phyloP scores from a whole-genome alignment of 768 basidiomycete genomes.

The Atractiella rhizophila region DNA sequence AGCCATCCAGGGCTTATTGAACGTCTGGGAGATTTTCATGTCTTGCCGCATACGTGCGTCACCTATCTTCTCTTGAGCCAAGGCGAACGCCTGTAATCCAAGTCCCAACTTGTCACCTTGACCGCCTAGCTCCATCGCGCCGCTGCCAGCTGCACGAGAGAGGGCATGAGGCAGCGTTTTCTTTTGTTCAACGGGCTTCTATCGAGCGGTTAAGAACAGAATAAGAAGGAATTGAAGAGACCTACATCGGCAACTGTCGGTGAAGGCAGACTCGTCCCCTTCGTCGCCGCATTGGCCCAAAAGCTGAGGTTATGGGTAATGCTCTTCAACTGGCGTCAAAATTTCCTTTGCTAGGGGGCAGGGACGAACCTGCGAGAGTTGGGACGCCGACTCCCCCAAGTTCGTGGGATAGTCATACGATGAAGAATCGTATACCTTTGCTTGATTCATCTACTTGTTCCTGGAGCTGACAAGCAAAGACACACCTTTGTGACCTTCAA shows the following conservation, averaged over 20 bases:
- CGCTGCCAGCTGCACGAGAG: conserved; percentile 46
- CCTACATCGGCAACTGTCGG: not conserved
- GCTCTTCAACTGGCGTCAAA: conserved; percentile 40
- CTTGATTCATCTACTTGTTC: conserved; percentile 31
- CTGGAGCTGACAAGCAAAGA: not conserved
- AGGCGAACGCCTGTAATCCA: conserved; percentile 51
- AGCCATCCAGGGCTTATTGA: conserved; percentile 62
- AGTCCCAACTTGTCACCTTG: conserved; percentile 39
- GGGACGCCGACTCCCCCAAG: conserved; percentile 25
- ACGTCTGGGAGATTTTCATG: conserved; percentile 33
- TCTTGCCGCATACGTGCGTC: conserved; percentile 59
- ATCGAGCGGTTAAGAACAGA: conserved; percentile 25
- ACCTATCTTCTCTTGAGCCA: conserved; percentile 61
- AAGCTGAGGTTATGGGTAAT: conserved; percentile 51
- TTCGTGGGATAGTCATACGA: conserved; percentile 40
- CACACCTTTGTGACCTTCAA: not conserved
- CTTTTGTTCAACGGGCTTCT: conserved; percentile 40
- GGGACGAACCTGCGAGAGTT: not conserved
- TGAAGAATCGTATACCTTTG: conserved; percentile 68
- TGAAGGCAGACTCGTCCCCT: conserved; percentile 5
- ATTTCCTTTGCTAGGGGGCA: conserved; percentile 31
- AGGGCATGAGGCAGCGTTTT: conserved; percentile 95
- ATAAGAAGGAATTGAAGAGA: not conserved
- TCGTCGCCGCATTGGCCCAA: conserved; percentile 37
- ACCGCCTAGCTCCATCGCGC: conserved; percentile 27